Evolutionary conservation across 116 monocot genomes (phyloP), one percentile per base, ranked within the genome.

Genomic region (Dioscorea cayenensis): DNA sequence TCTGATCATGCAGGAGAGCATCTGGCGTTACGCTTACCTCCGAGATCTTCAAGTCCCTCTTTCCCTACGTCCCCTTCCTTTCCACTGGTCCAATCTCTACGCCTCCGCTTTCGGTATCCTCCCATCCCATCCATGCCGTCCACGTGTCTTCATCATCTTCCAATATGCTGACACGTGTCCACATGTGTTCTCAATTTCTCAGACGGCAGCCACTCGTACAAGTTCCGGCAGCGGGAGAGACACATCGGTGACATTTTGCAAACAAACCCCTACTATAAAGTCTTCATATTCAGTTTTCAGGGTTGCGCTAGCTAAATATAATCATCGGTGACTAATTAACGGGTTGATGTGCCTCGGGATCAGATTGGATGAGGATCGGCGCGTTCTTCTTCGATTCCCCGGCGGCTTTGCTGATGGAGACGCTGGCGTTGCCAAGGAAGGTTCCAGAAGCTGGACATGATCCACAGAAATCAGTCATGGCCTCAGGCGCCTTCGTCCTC

Each of bases 351-450:
- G 55, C 55, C 55, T 55, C n/a, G 55, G 55, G 55, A 55, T 55
- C 28, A 97, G 93, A 90, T 81, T 90, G 88, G 90, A 86, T 88
- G 84, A 77, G 97, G 64, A 97, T 97, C 11, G 97, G 97, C 0
- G 88, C 85, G 14, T 97, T 93, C 83, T 83, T 69, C 76, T 77
- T 97, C 49, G 90, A 93, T 5, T 85, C 97, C 5, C 76, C 86
- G 7, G 27, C 63, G 21, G 90, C 89, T 17, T 28, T 97, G 69
- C 78, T 97, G 59, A 76, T 76, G 35, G 97, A 90, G 80, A 86
- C 71, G 38, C 82, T 97, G 9, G 36, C 65, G 20, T 9, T 75
- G 28, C 90, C 90, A 14, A 79, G 17, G 52, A 79, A 49, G 32
- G 22, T 97, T 20, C 74, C 72, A 19, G 51, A 67, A 68, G 50